A percentile compares a stretch with the other conserved stretches of the same genome.
Conservation (phyloP, 106 monocot species). For the Platanthera guangdongensis region DNA sequence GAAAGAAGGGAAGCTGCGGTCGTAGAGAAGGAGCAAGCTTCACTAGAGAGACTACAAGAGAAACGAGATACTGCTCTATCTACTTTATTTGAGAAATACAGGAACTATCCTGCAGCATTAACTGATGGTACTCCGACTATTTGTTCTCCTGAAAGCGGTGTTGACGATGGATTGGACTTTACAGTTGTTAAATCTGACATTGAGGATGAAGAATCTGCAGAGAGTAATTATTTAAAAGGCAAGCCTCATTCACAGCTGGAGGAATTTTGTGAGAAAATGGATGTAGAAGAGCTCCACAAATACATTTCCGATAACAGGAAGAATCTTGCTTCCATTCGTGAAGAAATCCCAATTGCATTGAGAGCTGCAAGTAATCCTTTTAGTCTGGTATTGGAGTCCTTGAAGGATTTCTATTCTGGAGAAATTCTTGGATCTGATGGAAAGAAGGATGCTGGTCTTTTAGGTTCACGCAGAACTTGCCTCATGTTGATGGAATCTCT, state of each 20-base stretch:
- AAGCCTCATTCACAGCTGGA: conserved; percentile 31
- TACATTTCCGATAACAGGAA: conserved; percentile 91
- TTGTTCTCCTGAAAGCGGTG: conserved; percentile 13
- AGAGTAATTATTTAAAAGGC: conserved; percentile 22
- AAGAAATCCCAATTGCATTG: conserved; percentile 70
- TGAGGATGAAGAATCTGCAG: conserved; percentile 12
- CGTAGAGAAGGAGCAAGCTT: conserved; percentile 62
- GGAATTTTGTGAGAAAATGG: conserved; percentile 67
- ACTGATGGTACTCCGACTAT: conserved; percentile 4
- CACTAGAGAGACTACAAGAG: conserved; percentile 59
- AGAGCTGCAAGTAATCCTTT: conserved; percentile 49
- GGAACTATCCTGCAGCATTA: conserved; percentile 10
- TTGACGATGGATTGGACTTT: conserved; percentile 26
- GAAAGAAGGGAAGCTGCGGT: conserved; percentile 59
- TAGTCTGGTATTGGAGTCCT: conserved; percentile 50
- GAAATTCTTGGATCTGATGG: conserved; percentile 55
- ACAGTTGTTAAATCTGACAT: conserved; percentile 21
- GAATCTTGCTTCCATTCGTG: conserved; percentile 69
- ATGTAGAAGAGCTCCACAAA: conserved; percentile 66
- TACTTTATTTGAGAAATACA: conserved; percentile 39
- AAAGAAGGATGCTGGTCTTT: conserved; percentile 77
- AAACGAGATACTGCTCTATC: conserved; percentile 71
- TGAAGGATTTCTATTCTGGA: conserved; percentile 76
- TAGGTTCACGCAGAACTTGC: conserved; percentile 84
- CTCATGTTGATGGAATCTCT: conserved; percentile 94